Conservation (phyloP, 768 basidiomycete genomes). For the Tricholoma furcatifolium region DNA sequence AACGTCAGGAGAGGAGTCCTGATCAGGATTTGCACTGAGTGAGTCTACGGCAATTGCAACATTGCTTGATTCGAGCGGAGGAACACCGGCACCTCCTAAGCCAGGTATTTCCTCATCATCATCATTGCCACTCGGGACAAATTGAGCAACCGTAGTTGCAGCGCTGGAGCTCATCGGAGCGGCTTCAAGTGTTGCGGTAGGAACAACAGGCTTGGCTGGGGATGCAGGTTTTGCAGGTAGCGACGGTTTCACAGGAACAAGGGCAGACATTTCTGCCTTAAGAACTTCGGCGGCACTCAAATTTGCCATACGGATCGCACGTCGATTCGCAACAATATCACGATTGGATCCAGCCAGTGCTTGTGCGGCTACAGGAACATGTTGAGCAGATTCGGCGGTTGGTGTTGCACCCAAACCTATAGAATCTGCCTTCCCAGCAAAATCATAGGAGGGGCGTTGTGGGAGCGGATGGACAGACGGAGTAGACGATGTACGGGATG, state of each 20-base stretch:
- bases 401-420: constrained; percentile 70
- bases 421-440: constrained; percentile 75
- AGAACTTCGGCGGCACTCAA: constrained; percentile 94
- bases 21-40: constrained; percentile 28
- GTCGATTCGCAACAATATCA: constrained; percentile 87
- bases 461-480: constrained; percentile 56
- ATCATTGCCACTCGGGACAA: constrained; percentile 4
- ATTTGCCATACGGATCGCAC: constrained; percentile 92
- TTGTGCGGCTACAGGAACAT: constrained; percentile 60
- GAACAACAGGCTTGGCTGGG: constrained; percentile 22
- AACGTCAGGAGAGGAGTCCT: constrained; percentile 29
- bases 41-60: constrained; percentile 16
- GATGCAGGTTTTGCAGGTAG: constrained; percentile 36
- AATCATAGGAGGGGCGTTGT: constrained; percentile 61
- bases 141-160: neutral
- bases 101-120: constrained; percentile 37
- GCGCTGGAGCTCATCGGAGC: constrained; percentile 27
- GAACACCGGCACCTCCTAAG: constrained; percentile 24
- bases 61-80: constrained; percentile 12
- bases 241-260: constrained; percentile 47
- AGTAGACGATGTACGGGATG: constrained; percentile 26
- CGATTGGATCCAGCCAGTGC: constrained; percentile 85
- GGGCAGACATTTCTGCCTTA: constrained; percentile 81
- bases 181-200: constrained; percentile 27
- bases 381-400: constrained; percentile 55